phyloP scores from a whole-genome alignment of 1,284 basidiomycete genomes.

The Cutaneotrichosporon spelunceum region DNA sequence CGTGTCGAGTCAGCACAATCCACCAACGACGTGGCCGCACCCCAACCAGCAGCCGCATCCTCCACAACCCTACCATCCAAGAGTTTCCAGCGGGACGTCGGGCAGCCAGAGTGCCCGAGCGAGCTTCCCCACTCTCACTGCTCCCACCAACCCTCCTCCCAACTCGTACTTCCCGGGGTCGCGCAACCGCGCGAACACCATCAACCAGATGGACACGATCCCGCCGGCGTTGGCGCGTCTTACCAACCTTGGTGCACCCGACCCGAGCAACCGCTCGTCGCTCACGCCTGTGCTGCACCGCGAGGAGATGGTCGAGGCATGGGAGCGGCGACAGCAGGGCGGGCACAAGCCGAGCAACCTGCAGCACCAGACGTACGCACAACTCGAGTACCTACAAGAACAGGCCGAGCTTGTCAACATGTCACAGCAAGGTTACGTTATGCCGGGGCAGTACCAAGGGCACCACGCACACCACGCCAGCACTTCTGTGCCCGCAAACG shows the following conservation, averaged over 20 bases:
- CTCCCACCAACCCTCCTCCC: constrained; percentile 47
- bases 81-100: constrained; percentile 23
- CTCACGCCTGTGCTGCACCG: constrained; percentile 83
- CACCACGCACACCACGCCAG: constrained; percentile 14
- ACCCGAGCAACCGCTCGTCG: constrained; percentile 69
- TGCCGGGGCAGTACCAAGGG: constrained; percentile 39
- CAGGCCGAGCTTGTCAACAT: constrained; percentile 76
- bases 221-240: constrained; percentile 85
- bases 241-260: constrained; percentile 77
- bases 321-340: constrained; percentile 68
- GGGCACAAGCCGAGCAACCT: constrained; percentile 41
- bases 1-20: constrained; percentile 46
- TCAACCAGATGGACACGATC: constrained; percentile 77
- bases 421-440: constrained; percentile 37
- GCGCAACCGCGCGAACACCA: constrained; percentile 75
- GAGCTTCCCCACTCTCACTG: constrained; percentile 44
- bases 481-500: neutral
- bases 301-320: constrained; percentile 83
- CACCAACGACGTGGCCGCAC: constrained; percentile 22
- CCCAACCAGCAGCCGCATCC: constrained; percentile 27
- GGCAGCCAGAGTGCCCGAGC: constrained; percentile 49
- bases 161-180: constrained; percentile 67
- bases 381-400: constrained; percentile 83
- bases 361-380: constrained; percentile 66
- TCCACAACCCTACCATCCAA: constrained; percentile 31